Conservation (phyloP, 345 rosid genomes). For the Euclidium syriacum region DNA sequence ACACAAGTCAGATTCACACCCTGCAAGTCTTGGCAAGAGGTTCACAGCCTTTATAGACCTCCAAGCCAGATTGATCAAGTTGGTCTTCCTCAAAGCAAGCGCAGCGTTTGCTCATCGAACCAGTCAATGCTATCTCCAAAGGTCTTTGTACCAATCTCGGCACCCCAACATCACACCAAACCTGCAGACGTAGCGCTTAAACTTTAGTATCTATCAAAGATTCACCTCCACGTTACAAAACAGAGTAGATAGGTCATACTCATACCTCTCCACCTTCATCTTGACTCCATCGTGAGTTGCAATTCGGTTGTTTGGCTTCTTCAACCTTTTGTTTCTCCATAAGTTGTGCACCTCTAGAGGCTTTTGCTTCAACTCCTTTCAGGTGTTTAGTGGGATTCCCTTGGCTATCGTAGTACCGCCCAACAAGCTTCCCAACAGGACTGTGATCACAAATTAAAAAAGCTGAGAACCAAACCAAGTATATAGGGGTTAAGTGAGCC, state of each 20-base stretch:
- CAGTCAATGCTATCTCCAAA: slow-evolving; percentile 80
- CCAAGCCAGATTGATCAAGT: slow-evolving; percentile 62
- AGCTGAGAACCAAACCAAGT: not conserved
- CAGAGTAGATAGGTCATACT: not conserved
- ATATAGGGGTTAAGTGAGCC: not conserved
- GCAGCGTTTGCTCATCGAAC: slow-evolving; percentile 86
- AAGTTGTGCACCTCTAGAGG: slow-evolving; percentile 88
- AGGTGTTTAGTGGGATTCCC: slow-evolving; percentile 84
- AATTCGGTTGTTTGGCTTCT: slow-evolving; percentile 82
- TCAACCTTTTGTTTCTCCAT: slow-evolving; percentile 81
- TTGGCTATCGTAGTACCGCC: slow-evolving; percentile 68
- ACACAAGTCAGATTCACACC: slow-evolving; percentile 42
- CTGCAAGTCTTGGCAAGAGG: slow-evolving; percentile 57
- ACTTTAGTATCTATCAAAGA: not conserved
- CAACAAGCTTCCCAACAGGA: slow-evolving; percentile 79
- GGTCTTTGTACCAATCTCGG: slow-evolving; percentile 92
- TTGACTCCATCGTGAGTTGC: slow-evolving; percentile 97
- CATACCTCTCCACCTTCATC: slow-evolving; percentile 85
- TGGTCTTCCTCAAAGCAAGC: slow-evolving; percentile 79
- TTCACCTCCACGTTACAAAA: not conserved
- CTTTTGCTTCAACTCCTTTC: slow-evolving; percentile 93
- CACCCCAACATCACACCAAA: slow-evolving; percentile 86
- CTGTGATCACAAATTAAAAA: slow-evolving; percentile 36
- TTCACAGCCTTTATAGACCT: slow-evolving; percentile 78
- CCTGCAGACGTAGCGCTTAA: slow-evolving; percentile 35